Percentiles rank a stretch among this genome's conserved stretches.
Evolutionary conservation across 805 yeast genomes (phyloP).

Genomic region (Saturnispora zaruensis): DNA sequence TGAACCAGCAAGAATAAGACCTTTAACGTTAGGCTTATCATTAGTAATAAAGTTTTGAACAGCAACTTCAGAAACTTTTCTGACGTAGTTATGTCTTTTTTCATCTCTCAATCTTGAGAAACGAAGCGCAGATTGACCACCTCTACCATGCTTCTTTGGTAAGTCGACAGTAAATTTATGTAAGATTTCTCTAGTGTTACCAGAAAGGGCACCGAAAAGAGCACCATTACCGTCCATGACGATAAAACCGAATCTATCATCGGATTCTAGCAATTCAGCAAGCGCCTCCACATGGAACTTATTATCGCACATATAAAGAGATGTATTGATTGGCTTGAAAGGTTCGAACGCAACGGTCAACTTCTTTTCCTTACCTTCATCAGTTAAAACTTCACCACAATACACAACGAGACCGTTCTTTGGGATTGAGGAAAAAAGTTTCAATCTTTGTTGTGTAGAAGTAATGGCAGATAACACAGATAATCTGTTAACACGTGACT

Average conservation of each 20-base stretch:
- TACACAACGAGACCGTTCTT: constrained; percentile 90
- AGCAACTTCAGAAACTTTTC: constrained; percentile 97
- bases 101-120: constrained; percentile 98
- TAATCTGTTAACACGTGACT: constrained; percentile 93
- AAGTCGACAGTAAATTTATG: constrained; percentile 95
- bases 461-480: constrained; percentile 96
- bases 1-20: constrained; percentile 94
- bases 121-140: constrained; percentile 99
- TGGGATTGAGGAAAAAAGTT: constrained; percentile 83
- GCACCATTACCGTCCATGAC: constrained; percentile 99
- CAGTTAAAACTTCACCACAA: constrained; percentile 97
- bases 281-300: constrained; percentile 97
- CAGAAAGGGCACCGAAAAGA: constrained; percentile 87
- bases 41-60: constrained; percentile 93
- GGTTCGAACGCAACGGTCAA: constrained; percentile 97
- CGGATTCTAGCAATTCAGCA: constrained; percentile 87
- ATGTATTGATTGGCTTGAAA: constrained; percentile 97
- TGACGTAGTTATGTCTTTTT: constrained; percentile 95
- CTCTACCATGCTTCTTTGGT: constrained; percentile 99
- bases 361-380: constrained; percentile 95
- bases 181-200: constrained; percentile 92
- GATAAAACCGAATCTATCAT: constrained; percentile 94
- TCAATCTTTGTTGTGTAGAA: constrained; percentile 94
- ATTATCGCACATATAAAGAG: constrained; percentile 91
- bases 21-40: constrained; percentile 91